phyloP scores from a whole-genome alignment of 345 rosid genomes.

The Fremontodendron californicum region DNA sequence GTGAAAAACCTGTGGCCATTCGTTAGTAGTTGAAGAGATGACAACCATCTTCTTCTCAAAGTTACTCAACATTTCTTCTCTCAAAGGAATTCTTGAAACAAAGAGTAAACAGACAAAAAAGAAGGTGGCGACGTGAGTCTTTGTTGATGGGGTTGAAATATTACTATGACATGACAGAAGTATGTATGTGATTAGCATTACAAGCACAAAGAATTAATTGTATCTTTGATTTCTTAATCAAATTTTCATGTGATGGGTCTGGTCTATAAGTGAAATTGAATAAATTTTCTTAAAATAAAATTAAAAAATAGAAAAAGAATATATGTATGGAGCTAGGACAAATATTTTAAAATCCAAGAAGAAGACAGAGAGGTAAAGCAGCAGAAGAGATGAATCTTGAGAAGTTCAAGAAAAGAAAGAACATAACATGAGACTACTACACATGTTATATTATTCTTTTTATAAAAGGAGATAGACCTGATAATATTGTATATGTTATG shows the following conservation, averaged over 20 bases:
- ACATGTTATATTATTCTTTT: too few relatives aligned
- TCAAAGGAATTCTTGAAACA: conserved; percentile 56
- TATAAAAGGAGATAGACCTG: too few relatives aligned
- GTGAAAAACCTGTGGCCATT: conserved; percentile 54
- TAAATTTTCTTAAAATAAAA: too few relatives aligned
- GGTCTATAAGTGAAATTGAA: conserved; percentile 16
- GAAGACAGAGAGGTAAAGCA: conserved; percentile 36
- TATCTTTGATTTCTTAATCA: conserved; percentile 9
- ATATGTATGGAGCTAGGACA: conserved; percentile 7
- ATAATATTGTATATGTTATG: too few relatives aligned
- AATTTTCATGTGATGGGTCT: conserved; percentile 44
- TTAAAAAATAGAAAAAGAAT: conserved; percentile 14
- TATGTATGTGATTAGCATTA: conserved; percentile 4
- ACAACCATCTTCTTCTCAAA: conserved; percentile 54
- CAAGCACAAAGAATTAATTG: not conserved
- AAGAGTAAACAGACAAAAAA: conserved; percentile 62
- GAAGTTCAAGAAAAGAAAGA: conserved; percentile 48
- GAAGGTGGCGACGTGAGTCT: conserved; percentile 58
- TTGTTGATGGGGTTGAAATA: conserved; percentile 30
- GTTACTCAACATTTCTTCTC: conserved; percentile 51
- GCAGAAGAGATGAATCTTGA: conserved; percentile 59
- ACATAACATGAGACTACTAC: conserved; percentile 30
- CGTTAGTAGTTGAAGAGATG: conserved; percentile 56
- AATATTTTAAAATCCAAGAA: conserved; percentile 46
- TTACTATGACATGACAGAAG: not conserved